phyloP scores from a whole-genome alignment of 208 protist species.

The Wallacemonas collosoma region DNA sequence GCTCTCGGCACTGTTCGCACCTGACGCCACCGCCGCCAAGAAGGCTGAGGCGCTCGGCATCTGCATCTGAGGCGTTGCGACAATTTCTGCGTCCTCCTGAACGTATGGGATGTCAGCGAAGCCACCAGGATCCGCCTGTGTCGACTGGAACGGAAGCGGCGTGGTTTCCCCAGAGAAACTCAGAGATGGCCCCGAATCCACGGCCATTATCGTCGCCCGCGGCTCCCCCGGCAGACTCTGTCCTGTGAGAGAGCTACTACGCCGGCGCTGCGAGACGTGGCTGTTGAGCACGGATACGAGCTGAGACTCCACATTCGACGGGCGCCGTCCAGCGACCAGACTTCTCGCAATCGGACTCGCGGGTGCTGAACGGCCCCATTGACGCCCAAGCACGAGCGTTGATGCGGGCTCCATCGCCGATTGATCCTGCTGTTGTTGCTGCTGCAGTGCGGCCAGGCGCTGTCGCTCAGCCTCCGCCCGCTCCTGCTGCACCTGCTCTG shows the following conservation, averaged over 20 bases:
- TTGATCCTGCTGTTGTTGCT: slow-evolving; percentile 7
- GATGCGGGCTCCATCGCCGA: background rate
- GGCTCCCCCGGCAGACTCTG: background rate
- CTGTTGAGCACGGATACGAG: background rate
- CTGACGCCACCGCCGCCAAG: background rate
- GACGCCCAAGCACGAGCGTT: background rate
- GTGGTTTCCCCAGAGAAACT: slow-evolving; percentile 5
- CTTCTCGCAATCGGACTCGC: background rate
- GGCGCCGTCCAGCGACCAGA: background rate
- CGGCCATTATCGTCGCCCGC: background rate
- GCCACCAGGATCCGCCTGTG: background rate
- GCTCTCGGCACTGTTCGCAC: slow-evolving; percentile 7
- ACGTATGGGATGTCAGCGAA: slow-evolving; percentile 7
- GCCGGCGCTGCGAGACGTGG: background rate
- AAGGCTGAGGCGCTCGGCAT: background rate
- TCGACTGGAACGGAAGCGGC: background rate
- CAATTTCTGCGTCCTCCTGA: background rate
- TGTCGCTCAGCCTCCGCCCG: slow-evolving; percentile 28
- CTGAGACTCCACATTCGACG: slow-evolving; percentile 13
- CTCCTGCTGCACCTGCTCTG: slow-evolving; percentile 14
- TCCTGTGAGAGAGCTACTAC: background rate
- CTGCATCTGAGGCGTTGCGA: background rate
- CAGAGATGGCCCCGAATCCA: background rate
- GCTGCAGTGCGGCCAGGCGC: background rate
- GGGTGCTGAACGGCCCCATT: slow-evolving; percentile 4